Evolutionary conservation across 208 protist genomes (phyloP), one percentile per base, ranked within the genome.

Genomic region (Vickermania spadyakhi): DNA sequence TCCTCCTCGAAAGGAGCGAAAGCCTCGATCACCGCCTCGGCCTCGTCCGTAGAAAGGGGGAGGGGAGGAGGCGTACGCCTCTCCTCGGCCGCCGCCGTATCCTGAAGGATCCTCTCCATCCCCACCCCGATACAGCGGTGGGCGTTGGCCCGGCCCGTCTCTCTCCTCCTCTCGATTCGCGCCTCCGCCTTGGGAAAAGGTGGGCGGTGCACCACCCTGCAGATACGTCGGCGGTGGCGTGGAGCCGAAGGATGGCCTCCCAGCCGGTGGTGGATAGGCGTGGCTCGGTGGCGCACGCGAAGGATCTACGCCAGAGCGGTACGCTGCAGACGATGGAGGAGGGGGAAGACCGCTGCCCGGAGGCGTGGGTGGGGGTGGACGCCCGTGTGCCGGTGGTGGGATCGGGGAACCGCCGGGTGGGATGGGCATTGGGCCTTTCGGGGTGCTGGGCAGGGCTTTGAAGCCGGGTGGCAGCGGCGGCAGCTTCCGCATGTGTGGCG

Each of bases 381-480:
- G 42, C 4, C 52, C 25, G 3, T 53, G 45, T 22, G 56, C 50
- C 28, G 59, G 81, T 75, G 4, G 73, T 60, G 58, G 13, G 52
- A 52, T 13, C 36, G 56, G 36, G 55, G 63, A 22, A 59, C 50
- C n/a, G 45, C 60, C 1, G 62, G 66, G 7, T 52, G 66, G 41
- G 41, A 55, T 53, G 52, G 59, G 60, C 41, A 53, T 30, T 68
- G n/a, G n/a, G n/a, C n/a, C n/a, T n/a, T n/a, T n/a, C n/a, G n/a
- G n/a, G n/a, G n/a, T n/a, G n/a, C n/a, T n/a, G n/a, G n/a, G n/a
- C n/a, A n/a, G n/a, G n/a, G n/a, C n/a, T n/a, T n/a, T n/a, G n/a
- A n/a, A n/a, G 22, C 67, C 61, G 11, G 76, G 78, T 14, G 77
- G 77, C 71, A 72, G 68, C 27, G 72, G 69, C 1, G 75, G 75